Evolutionary conservation across 208 protist genomes (phyloP), one percentile per base, ranked within the genome.

Genomic region (Trypanosoma vivax): DNA sequence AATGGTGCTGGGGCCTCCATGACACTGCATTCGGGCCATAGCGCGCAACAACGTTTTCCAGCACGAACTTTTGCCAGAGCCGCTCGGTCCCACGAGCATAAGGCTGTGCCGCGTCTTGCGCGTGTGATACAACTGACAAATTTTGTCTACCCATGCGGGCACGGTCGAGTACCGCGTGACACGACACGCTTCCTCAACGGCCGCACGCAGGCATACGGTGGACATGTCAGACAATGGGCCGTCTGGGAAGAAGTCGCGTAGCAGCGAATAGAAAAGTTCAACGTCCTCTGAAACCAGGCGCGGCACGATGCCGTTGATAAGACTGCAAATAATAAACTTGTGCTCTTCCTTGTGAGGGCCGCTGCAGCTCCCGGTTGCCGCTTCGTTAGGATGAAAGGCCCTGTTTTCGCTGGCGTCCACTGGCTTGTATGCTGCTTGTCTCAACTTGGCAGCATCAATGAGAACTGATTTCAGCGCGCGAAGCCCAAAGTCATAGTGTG

Each of bases 401-500:
- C 9, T 51, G 29, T 11, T 37, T 31, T 10, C 74, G n/a, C n/a
- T n/a, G n/a, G n/a, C n/a, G n/a, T n/a, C n/a, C n/a, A 55, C 14
- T 45, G 11, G n/a, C 39, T 43, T 19, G 23, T 14, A 19, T 11
- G n/a, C 50, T 0, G 33, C 50, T 33, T 97, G 92, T 76, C 98
- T 99, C 14, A 97, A 70, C 47, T 91, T 83, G 30, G 97, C 98
- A 3, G 99, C 98, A 21, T 81, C 95, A 3, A 98, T 82, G 10
- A 99, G 86, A 7, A 99, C 98, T 34, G 84, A 92, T 82, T 99
- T 99, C n/a, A 99, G 76, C 2, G 98, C 96, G 56, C 99, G 95
- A 10, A 99, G 79, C 27, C 99, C 98, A 85, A 99, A 99, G 79
- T 99, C 99, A 79, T 99, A 99, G 81, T 99, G 98, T 37, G 90